These are phyloP conservation scores for Alopecurus myosuroides DNA, from an alignment of 176 grass and related monocot genomes.

Conservation along the genomic window DNA sequence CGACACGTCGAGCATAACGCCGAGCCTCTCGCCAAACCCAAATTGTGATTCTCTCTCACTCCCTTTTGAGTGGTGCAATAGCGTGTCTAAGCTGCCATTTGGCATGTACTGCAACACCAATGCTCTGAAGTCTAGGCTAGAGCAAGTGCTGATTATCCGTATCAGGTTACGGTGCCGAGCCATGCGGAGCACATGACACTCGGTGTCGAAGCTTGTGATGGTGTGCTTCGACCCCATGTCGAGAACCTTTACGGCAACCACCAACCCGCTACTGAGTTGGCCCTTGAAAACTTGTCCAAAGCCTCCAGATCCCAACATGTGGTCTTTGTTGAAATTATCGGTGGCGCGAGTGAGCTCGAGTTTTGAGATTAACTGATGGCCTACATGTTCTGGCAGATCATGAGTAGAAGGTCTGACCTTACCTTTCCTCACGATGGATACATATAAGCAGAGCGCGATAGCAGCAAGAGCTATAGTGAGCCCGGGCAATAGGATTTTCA, in stretches of 20 bases:
- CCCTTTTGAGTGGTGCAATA: not conserved
- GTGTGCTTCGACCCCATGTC: not conserved
- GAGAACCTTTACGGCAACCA: not conserved
- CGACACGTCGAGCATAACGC: not conserved
- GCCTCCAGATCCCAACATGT: not conserved
- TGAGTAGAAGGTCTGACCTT: not conserved
- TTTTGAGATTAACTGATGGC: not conserved
- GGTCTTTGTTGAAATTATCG: not conserved
- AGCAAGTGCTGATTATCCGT: not conserved
- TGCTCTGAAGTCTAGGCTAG: not conserved
- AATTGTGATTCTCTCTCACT: not conserved
- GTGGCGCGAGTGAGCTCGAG: not conserved
- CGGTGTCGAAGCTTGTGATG: not conserved
- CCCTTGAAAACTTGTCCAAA: not conserved
- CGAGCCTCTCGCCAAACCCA: not conserved
- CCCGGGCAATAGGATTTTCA: not conserved
- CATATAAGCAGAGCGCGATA: not conserved
- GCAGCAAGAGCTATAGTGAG: not conserved
- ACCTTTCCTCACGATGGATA: not conserved
- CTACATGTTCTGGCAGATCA: too few species aligned
- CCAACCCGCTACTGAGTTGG: not conserved
- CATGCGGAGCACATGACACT: not conserved
- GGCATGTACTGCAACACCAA: conserved; percentile 1
- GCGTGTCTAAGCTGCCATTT: not conserved
- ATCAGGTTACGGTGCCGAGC: not conserved